Evolutionary conservation across 106 monocot species (phyloP).

Genomic region (Apostasia ramifera): DNA sequence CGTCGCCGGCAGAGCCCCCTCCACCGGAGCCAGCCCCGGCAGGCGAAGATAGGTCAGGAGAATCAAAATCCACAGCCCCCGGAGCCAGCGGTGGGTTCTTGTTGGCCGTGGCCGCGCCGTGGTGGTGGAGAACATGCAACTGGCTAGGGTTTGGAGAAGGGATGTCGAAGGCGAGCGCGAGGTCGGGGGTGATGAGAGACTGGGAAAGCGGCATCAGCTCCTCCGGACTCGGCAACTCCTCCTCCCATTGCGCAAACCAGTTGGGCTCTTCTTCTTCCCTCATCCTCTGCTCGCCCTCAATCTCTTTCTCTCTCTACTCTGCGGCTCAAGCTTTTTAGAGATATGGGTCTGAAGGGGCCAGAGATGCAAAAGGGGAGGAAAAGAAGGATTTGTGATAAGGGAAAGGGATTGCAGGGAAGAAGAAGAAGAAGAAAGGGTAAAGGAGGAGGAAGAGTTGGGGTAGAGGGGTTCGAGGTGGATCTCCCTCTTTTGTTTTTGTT

Average conservation of each 20-base stretch:
- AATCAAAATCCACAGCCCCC: conserved; percentile 4
- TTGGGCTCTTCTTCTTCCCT: conserved; percentile 11
- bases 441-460: neutral
- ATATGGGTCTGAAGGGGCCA: neutral
- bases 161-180: conserved; percentile 16
- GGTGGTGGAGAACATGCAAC: neutral
- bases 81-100: neutral
- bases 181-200: conserved; percentile 15
- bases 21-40: conserved; percentile 10
- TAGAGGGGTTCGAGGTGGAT: conserved; percentile 19
- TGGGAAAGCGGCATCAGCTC: conserved; percentile 18
- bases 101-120: neutral
- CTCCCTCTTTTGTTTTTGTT: conserved; percentile 8
- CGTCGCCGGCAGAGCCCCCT: conserved; percentile 25
- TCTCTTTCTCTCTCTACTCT: neutral
- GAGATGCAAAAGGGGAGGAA: neutral
- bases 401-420: neutral
- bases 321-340: neutral
- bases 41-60: conserved; percentile 8
- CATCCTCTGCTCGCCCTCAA: neutral
- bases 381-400: neutral
- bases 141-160: conserved; percentile 8
- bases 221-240: conserved; percentile 12
- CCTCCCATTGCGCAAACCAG: conserved; percentile 13
- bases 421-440: neutral